phyloP scores from a whole-genome alignment of 257 asterid species.

The Asclepias syriaca region DNA sequence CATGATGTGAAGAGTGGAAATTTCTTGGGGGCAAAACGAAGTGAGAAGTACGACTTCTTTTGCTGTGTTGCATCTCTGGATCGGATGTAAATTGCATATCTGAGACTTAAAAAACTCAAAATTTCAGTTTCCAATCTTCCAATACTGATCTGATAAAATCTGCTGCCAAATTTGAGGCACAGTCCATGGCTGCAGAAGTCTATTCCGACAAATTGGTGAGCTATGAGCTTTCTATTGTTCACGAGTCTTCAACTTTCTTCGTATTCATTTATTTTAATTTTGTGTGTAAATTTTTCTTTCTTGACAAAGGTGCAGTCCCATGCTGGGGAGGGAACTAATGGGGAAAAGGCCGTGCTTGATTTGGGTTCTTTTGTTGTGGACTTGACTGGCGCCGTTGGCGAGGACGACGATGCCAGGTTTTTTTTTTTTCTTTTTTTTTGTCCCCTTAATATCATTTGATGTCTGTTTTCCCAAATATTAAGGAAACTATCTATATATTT shows the following conservation, averaged over 20 bases:
- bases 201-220: not conserved
- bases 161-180: not conserved
- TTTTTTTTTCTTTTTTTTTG: conserved; percentile 4
- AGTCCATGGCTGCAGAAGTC: not conserved
- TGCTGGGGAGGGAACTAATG: conserved; percentile 28
- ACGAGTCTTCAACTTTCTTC: not conserved
- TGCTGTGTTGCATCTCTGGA: not conserved
- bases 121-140: not conserved
- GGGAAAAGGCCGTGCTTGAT: conserved; percentile 37
- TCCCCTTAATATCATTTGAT: not conserved
- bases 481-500: not conserved
- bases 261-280: too few species aligned
- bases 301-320: not conserved
- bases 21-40: too few species aligned
- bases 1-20: too few species aligned
- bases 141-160: not conserved
- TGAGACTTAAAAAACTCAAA: not conserved
- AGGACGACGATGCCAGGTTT: conserved; percentile 71
- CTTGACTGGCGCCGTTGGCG: conserved; percentile 39
- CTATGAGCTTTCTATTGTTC: not conserved
- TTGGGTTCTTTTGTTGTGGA: conserved; percentile 77
- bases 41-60: not conserved
- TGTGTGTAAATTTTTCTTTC: not conserved
- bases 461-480: conserved; percentile 1
- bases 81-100: not conserved